Evolutionary conservation across 306 rosid genomes (phyloP).

Genomic region (Citrullus amarus): DNA sequence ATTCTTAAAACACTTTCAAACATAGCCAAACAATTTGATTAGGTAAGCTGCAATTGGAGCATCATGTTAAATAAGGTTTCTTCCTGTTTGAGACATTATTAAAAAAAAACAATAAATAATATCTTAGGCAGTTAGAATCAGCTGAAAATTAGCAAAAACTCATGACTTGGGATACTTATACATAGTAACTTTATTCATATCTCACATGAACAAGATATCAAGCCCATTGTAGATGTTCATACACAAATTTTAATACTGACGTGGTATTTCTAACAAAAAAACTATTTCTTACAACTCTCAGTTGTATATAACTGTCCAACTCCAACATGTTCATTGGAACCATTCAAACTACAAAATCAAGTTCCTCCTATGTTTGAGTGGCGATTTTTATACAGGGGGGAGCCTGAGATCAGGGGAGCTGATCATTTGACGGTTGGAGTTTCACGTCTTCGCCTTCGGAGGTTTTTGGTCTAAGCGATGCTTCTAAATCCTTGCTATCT

Average conservation of each 20-base stretch:
- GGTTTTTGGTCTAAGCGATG: conserved; percentile 12
- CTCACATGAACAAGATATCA: not conserved
- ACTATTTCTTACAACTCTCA: conserved; percentile 2
- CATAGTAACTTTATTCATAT: not conserved
- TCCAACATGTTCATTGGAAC: conserved; percentile 58
- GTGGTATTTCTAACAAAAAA: not conserved
- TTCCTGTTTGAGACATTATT: not conserved
- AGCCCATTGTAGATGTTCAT: not conserved
- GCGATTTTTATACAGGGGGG: not conserved
- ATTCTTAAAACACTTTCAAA: not conserved
- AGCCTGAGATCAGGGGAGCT: not conserved
- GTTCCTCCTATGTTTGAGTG: conserved; percentile 48
- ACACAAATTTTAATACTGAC: not conserved
- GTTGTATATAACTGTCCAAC: not conserved
- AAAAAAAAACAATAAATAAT: not conserved
- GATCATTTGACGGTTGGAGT: not conserved
- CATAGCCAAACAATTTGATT: not conserved
- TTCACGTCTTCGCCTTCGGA: conserved; percentile 1
- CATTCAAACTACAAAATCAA: conserved; percentile 16
- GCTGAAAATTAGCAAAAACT: not conserved
- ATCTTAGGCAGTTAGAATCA: not conserved
- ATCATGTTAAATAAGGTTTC: not conserved
- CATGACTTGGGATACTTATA: not conserved
- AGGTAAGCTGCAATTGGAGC: not conserved
- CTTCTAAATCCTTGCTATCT: conserved; percentile 32